phyloP scores from a whole-genome alignment of 2,329 filamentous ascomycete genomes.

The Penicillium sp. region DNA sequence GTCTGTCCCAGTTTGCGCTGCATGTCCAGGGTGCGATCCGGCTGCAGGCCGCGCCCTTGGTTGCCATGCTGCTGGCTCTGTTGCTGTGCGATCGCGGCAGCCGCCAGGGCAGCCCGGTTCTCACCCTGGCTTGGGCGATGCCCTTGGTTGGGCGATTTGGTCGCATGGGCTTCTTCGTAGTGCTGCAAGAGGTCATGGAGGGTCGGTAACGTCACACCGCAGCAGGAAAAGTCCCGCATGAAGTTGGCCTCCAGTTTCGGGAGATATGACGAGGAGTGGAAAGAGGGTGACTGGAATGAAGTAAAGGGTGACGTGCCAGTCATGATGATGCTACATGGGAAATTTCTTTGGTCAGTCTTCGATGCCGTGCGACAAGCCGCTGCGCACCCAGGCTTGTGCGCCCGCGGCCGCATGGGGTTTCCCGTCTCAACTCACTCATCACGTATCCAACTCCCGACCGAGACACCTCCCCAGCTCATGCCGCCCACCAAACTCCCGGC shows the following conservation, averaged over 20 bases:
- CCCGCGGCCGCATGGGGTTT: constrained; percentile 5
- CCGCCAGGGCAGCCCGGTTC: constrained; percentile 51
- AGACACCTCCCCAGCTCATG: constrained; percentile 96
- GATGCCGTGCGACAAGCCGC: constrained; percentile 22
- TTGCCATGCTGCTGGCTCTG: constrained; percentile 47
- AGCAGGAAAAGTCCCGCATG: constrained; percentile 96
- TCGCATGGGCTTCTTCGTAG: constrained; percentile 91
- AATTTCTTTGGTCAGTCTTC: constrained; percentile 29
- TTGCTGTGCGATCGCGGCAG: constrained; percentile 50
- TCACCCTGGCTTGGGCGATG: constrained; percentile 52
- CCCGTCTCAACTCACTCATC: constrained; percentile 75
- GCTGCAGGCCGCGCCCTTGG: constrained; percentile 35
- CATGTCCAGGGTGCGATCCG: constrained; percentile 35
- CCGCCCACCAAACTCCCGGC: constrained; percentile 66
- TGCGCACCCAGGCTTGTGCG: constrained; percentile 13
- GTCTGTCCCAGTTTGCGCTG: constrained; percentile 39
- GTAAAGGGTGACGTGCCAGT: constrained; percentile 90
- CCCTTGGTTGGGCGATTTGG: constrained; percentile 55
- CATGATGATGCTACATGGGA: constrained; percentile 74
- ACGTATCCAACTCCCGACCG: constrained; percentile 92
- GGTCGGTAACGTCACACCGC: constrained; percentile 81
- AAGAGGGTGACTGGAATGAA: constrained; percentile 88
- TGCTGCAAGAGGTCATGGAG: constrained; percentile 94
- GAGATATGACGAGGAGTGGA: constrained; percentile 93
- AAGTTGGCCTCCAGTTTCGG: constrained; percentile 96